These are phyloP conservation scores for Nicotiana noctiflora DNA, from an alignment of 257 asterid species.

Conservation along the genomic window DNA sequence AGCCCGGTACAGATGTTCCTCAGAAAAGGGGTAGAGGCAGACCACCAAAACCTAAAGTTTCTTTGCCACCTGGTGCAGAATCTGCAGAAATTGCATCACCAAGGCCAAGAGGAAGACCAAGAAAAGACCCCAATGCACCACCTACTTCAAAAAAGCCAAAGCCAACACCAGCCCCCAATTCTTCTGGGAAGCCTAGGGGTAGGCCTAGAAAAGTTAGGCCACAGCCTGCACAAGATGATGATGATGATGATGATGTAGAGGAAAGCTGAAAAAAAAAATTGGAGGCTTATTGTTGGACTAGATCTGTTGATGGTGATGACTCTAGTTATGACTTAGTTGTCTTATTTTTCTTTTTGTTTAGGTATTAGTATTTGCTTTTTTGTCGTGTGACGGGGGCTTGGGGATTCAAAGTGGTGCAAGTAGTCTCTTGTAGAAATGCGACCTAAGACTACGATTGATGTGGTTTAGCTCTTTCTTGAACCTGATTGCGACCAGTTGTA, in stretches of 20 bases:
- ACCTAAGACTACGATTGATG: neutral
- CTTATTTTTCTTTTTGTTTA: neutral
- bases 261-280: conserved; percentile 15
- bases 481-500: neutral
- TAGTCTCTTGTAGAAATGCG: neutral
- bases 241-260: conserved; percentile 15
- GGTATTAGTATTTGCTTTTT: neutral
- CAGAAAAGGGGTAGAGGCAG: conserved; percentile 75
- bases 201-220: conserved; percentile 71
- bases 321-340: neutral
- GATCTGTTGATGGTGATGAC: conserved; percentile 12
- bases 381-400: neutral
- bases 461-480: conserved; percentile 4
- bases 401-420: neutral
- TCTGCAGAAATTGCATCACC: conserved; percentile 26
- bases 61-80: conserved; percentile 29
- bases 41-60: conserved; percentile 63
- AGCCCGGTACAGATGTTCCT: conserved; percentile 56
- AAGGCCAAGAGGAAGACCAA: conserved; percentile 72
- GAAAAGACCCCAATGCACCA: conserved; percentile 66
- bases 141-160: conserved; percentile 65
- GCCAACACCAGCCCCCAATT: conserved; percentile 21
- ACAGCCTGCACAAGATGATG: conserved; percentile 39
- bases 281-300: neutral
- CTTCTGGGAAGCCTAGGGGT: conserved; percentile 65